Percentiles rank a stretch among this genome's conserved stretches.
phyloP scores from a whole-genome alignment of 129 eudicot species.

The Cynara cardunculus region DNA sequence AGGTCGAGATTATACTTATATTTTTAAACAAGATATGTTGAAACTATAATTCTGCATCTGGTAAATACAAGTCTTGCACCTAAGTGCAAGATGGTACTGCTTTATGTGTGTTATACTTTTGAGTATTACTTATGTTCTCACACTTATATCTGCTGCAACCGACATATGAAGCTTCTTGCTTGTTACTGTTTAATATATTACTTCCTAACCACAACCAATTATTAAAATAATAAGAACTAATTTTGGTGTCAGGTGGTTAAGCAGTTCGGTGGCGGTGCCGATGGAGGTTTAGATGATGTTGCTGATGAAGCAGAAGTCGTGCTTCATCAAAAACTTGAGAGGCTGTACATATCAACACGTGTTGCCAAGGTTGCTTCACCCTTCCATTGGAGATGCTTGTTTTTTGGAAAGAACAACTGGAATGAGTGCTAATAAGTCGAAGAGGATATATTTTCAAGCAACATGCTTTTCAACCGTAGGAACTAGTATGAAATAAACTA shows the following conservation, averaged over 20 bases:
- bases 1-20: neutral
- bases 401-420: neutral
- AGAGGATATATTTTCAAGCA: conserved; percentile 2
- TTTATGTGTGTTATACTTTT: neutral
- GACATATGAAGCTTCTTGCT: neutral
- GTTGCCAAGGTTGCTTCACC: conserved; percentile 76
- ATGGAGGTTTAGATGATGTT: conserved; percentile 62
- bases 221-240: conserved; percentile 1
- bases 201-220: neutral
- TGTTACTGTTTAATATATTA: conserved; percentile 7
- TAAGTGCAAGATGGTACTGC: neutral
- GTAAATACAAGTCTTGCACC: neutral
- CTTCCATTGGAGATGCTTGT: neutral
- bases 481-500: neutral
- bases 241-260: conserved; percentile 59
- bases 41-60: neutral
- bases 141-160: neutral
- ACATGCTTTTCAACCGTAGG: neutral
- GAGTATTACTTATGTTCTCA: no score
- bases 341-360: conserved; percentile 86
- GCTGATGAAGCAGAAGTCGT: conserved; percentile 69
- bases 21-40: neutral
- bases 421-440: neutral
- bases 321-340: conserved; percentile 82
- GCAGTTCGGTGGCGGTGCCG: conserved; percentile 75